phyloP scores from a whole-genome alignment of 2,329 filamentous ascomycete species.

The Fusarium humuli region DNA sequence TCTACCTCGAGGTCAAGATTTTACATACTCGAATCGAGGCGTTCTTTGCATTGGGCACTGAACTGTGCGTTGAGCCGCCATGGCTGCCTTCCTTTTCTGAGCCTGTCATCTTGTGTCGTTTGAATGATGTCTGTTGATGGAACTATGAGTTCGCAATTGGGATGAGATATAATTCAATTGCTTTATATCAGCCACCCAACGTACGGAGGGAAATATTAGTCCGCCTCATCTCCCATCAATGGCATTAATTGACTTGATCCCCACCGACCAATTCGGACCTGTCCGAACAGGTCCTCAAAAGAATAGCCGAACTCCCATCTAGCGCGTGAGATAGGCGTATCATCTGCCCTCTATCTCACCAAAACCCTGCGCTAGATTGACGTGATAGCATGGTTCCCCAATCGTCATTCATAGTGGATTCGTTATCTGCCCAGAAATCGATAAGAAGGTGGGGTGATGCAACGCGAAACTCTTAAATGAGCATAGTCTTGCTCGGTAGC shows the following conservation, averaged over 20 bases:
- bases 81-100: fast-evolving
- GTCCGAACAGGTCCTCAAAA: background rate
- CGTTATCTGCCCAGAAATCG: background rate
- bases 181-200: background rate
- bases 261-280: background rate
- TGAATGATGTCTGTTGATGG: fast-evolving
- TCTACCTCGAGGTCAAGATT: no score
- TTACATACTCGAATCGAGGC: background rate
- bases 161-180: background rate
- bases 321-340: background rate
- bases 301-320: background rate
- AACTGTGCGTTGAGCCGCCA: conserved; percentile 13
- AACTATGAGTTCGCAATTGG: background rate
- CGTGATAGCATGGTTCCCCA: conserved; percentile 15
- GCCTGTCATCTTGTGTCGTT: background rate
- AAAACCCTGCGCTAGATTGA: background rate
- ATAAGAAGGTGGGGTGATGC: background rate
- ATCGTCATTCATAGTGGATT: background rate
- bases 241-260: background rate
- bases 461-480: background rate
- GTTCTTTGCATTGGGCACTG: conserved; percentile 7
- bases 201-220: background rate
- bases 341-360: background rate
- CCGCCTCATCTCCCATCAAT: no score
- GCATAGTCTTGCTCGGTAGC: background rate